Evolutionary conservation across 305 asterid genomes (phyloP).

Genomic region (Petunia hybrid): DNA sequence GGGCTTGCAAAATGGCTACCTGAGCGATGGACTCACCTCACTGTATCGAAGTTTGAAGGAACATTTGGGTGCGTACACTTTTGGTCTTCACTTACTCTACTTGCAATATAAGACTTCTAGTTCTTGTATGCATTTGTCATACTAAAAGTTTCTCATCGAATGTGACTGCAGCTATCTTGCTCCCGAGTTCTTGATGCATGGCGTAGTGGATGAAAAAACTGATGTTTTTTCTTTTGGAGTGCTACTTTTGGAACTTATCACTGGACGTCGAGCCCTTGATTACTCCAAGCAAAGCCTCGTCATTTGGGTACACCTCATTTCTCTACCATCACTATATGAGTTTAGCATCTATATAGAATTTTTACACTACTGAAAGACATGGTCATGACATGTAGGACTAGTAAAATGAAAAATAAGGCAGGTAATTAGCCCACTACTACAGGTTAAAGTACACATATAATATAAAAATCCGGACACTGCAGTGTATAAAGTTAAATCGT

Average conservation of each 20-base stretch:
- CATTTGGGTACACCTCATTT: conserved; percentile 64
- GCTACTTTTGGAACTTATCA: conserved; percentile 78
- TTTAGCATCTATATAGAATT: neutral
- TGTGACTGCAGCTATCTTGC: conserved; percentile 70
- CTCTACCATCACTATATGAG: neutral
- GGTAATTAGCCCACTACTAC: neutral
- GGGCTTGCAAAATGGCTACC: conserved; percentile 99
- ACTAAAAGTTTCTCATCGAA: neutral
- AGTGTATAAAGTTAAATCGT: neutral
- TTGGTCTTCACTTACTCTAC: neutral
- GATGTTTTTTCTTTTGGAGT: conserved; percentile 88
- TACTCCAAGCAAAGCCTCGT: conserved; percentile 91
- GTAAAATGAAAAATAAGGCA: neutral
- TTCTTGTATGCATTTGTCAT: neutral
- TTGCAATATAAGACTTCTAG: neutral
- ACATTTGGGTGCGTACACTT: conserved; percentile 68
- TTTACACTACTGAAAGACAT: neutral
- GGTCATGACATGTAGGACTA: neutral
- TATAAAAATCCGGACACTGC: neutral
- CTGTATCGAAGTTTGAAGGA: conserved; percentile 79
- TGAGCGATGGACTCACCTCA: conserved; percentile 83
- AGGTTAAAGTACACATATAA: neutral
- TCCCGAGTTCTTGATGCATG: conserved; percentile 94
- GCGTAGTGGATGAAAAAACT: conserved; percentile 84
- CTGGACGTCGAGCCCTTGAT: conserved; percentile 93